A percentile compares a stretch with the other conserved stretches of the same genome.
phyloP scores from a whole-genome alignment of 768 basidiomycete genomes.

The Megacollybia marginata region DNA sequence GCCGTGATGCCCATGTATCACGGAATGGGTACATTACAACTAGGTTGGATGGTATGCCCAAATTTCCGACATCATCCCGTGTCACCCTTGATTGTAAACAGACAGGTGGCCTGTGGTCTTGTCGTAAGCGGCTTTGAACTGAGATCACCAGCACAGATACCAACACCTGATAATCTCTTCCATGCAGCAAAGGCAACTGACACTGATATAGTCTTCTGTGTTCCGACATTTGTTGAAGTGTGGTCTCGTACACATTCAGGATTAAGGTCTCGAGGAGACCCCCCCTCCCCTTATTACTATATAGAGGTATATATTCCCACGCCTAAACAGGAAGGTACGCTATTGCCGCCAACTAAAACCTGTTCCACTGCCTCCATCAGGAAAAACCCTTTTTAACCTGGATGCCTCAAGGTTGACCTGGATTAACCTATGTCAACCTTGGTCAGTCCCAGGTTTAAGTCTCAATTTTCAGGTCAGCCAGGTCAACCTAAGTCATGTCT shows the following conservation, averaged over 20 bases:
- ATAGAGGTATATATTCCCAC: too few relatives aligned
- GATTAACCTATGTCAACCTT: too few relatives aligned
- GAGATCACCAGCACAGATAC: conserved; percentile 12
- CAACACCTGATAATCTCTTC: conserved; percentile 17
- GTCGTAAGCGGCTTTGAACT: conserved; percentile 17
- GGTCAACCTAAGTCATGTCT: too few relatives aligned
- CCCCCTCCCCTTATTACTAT: too few relatives aligned
- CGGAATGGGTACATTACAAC: conserved; percentile 15
- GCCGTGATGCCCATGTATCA: conserved; percentile 22
- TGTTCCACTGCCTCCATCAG: too few relatives aligned
- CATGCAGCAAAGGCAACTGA: conserved; percentile 11
- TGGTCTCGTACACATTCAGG: background rate
- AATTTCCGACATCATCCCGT: background rate
- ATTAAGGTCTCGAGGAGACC: too few relatives aligned
- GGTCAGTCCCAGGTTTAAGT: too few relatives aligned
- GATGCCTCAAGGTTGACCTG: too few relatives aligned
- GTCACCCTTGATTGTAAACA: background rate
- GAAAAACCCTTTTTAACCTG: too few relatives aligned
- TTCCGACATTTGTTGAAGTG: conserved; percentile 24
- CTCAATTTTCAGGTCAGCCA: too few relatives aligned
- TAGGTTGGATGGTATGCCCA: conserved; percentile 16
- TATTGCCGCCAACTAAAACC: too few relatives aligned
- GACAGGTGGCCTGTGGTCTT: conserved; percentile 16
- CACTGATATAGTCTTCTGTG: conserved; percentile 17
- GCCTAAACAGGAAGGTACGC: too few relatives aligned